Evolutionary conservation across 2,329 filamentous ascomycete species (phyloP).

Genomic region (Exophiala lecanii-corni): DNA sequence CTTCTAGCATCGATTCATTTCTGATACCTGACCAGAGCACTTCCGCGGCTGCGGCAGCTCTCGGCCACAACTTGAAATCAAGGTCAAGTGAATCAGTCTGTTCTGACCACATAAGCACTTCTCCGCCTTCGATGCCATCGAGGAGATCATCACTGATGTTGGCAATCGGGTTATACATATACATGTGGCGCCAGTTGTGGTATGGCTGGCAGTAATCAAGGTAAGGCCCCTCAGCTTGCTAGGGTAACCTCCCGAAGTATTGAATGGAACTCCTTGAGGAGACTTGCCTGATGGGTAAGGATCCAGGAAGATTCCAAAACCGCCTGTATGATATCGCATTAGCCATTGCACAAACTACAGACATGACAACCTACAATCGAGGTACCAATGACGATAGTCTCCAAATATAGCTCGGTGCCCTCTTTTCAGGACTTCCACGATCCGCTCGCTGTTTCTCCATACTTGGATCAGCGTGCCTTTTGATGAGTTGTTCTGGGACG

Average conservation of each 20-base stretch:
- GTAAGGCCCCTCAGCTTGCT: constrained; percentile 52
- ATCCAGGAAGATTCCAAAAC: constrained; percentile 25
- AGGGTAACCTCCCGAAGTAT: constrained; percentile 19
- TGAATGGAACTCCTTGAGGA: constrained; percentile 23
- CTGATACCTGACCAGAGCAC: constrained; percentile 53
- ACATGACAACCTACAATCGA: constrained; percentile 23
- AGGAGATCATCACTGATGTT: constrained; percentile 58
- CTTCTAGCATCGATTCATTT: constrained; percentile 45
- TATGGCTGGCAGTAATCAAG: constrained; percentile 73
- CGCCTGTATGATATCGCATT: constrained; percentile 15
- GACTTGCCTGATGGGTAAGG: constrained; percentile 25
- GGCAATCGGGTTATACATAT: constrained; percentile 69
- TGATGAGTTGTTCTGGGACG: constrained; percentile 32
- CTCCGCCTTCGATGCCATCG: constrained; percentile 71
- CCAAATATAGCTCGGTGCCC: constrained; percentile 32
- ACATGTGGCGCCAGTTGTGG: constrained; percentile 78
- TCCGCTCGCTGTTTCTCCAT: constrained; percentile 54
- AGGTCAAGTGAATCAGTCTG: constrained; percentile 70
- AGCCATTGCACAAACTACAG: constrained; percentile 1
- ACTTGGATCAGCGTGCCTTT: constrained; percentile 55
- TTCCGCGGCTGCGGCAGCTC: constrained; percentile 53
- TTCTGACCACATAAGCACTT: constrained; percentile 77
- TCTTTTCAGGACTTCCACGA: constrained; percentile 27
- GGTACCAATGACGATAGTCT: constrained; percentile 29
- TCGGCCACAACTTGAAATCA: constrained; percentile 55